A percentile compares a stretch with the other conserved stretches of the same genome.
Evolutionary conservation across 1,284 basidiomycete species (phyloP).

Genomic region (Boletus smithii): DNA sequence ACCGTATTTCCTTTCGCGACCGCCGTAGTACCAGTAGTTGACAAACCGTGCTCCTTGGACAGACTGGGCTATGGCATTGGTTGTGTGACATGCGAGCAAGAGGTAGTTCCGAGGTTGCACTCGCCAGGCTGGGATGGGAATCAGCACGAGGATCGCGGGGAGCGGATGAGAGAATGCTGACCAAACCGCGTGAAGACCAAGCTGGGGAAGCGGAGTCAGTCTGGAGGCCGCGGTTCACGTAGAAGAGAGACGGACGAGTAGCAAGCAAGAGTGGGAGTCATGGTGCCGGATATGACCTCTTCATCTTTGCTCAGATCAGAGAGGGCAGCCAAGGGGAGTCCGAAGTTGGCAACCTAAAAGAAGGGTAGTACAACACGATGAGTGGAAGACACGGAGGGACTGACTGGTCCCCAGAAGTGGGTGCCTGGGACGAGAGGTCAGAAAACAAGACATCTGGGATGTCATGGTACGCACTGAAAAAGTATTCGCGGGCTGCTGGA

Average conservation of each 20-base stretch:
- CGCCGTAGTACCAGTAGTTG: conserved; percentile 86
- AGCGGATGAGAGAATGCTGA: conserved; percentile 27
- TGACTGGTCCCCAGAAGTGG: conserved; percentile 93
- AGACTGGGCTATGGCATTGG: conserved; percentile 84
- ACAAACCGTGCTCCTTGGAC: conserved; percentile 82
- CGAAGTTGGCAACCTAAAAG: conserved; percentile 91
- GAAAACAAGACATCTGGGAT: conserved; percentile 7
- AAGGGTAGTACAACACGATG: conserved; percentile 18
- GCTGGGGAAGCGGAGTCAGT: conserved; percentile 41
- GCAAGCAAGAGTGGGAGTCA: conserved; percentile 84
- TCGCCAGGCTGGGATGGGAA: conserved; percentile 68
- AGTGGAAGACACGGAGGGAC: conserved; percentile 34
- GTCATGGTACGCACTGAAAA: conserved; percentile 72
- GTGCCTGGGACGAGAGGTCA: conserved; percentile 56
- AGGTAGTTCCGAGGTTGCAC: conserved; percentile 95
- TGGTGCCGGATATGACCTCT: conserved; percentile 91
- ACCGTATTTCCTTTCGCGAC: conserved; percentile 62
- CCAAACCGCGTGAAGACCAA: conserved; percentile 95
- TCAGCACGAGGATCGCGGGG: neutral
- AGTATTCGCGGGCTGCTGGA: conserved; percentile 86
- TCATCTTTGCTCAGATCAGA: conserved; percentile 90
- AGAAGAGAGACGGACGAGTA: conserved; percentile 78
- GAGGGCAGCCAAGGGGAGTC: conserved; percentile 88
- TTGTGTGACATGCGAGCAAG: conserved; percentile 88
- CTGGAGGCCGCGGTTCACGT: conserved; percentile 1